Evolutionary conservation across 2,329 filamentous ascomycete genomes (phyloP).

Genomic region (Cryoendolithus antarcticus): DNA sequence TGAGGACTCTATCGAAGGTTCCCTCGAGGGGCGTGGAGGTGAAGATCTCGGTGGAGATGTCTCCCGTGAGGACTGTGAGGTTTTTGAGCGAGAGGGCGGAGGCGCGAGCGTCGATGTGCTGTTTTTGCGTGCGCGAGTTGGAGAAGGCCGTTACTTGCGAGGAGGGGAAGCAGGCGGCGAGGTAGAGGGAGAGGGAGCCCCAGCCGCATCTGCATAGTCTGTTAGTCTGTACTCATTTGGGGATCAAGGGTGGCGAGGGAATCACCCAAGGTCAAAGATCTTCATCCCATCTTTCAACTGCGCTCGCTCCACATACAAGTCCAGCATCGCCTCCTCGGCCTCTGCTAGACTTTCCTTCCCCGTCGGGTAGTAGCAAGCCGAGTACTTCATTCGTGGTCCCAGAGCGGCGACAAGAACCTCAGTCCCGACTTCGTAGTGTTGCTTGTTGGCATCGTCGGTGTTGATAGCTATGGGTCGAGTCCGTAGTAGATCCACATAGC

Average conservation of each 20-base stretch:
- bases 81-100: constrained; percentile 45
- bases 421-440: constrained; percentile 63
- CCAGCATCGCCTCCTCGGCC: constrained; percentile 55
- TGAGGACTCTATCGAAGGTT: constrained; percentile 52
- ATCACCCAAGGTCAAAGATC: constrained; percentile 50
- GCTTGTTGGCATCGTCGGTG: constrained; percentile 51
- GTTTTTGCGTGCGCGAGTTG: constrained; percentile 57
- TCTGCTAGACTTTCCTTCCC: constrained; percentile 51
- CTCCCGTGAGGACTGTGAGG: constrained; percentile 51
- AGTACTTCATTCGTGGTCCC: constrained; percentile 62
- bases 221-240: constrained; percentile 2
- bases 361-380: constrained; percentile 52
- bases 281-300: constrained; percentile 47
- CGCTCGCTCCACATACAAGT: constrained; percentile 49
- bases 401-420: constrained; percentile 49
- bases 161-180: constrained; percentile 52
- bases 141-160: constrained; percentile 54
- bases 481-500: constrained; percentile 48
- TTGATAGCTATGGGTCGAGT: constrained; percentile 55
- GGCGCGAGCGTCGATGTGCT: constrained; percentile 51
- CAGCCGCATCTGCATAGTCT: constrained; percentile 47
- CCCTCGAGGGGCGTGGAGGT: constrained; percentile 26
- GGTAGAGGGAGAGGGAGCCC: constrained; percentile 53
- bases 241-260: background rate
- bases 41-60: constrained; percentile 56